These are phyloP conservation scores for Coemansia sp. DNA, from an alignment of 192 early-diverging fungal species.

Conservation along the genomic window DNA sequence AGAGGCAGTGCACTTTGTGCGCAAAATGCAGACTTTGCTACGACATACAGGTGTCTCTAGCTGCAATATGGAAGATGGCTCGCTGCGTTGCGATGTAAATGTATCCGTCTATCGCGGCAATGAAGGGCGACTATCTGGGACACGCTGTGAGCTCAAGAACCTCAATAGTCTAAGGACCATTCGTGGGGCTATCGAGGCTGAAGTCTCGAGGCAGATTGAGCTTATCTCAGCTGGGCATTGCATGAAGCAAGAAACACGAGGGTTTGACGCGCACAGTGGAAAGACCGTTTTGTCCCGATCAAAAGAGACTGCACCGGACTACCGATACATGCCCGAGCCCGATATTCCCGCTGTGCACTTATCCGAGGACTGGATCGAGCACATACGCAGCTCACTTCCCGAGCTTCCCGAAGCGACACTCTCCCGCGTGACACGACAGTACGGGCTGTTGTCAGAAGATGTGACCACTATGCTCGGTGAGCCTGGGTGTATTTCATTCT, in stretches of 20 bases:
- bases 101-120: constrained; percentile 73
- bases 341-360: constrained; percentile 43
- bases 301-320: constrained; percentile 89
- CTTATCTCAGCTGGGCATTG: constrained; percentile 58
- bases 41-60: constrained; percentile 71
- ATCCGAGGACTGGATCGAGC: constrained; percentile 53
- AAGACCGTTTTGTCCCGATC: constrained; percentile 70
- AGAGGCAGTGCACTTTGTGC: constrained; percentile 75
- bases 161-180: constrained; percentile 75
- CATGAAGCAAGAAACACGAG: constrained; percentile 78
- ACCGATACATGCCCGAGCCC: constrained; percentile 87
- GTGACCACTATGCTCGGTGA: constrained; percentile 71
- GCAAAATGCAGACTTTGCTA: constrained; percentile 77
- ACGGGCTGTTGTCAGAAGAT: constrained; percentile 62
- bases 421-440: constrained; percentile 61
- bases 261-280: constrained; percentile 66
- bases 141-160: constrained; percentile 80
- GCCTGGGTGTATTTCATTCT: constrained; percentile 73
- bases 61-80: constrained; percentile 89
- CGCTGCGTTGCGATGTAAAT: constrained; percentile 91
- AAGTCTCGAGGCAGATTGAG: constrained; percentile 74
- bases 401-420: constrained; percentile 74
- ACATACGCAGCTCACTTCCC: constrained; percentile 58
- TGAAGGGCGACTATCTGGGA: constrained; percentile 59
- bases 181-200: constrained; percentile 76